Base-by-base conservation (phyloP, 1,284 basidiomycete genomes). In the Rhodotorula glutinis region DNA sequence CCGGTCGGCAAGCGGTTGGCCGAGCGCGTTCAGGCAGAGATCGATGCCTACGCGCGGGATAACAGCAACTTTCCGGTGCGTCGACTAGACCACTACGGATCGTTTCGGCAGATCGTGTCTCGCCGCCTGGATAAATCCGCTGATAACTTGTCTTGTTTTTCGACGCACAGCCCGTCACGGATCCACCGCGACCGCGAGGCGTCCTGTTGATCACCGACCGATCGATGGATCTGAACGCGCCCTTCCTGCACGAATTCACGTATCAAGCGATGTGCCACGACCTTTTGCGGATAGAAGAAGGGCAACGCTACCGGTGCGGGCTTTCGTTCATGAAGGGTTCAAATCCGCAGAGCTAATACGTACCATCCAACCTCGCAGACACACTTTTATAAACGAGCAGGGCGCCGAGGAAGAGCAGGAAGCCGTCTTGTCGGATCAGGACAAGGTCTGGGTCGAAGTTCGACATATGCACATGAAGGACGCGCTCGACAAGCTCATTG, bases 261-360 rank as follows among this genome's bases (percentile, higher is more conserved):
- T 99, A 98, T 78, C 96, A 98, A 79, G 95, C 96, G 1, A 99
- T 99, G 96, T 89, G 88, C 59, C 93, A 95, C 75, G 96, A 98
- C 78, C 80, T 98, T 40, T 83, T 99, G 2, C 86, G 88, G 25
- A 91, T 98, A 65, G 85, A 91, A 65, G 86, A 93, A 70, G 95
- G 93, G 33, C 84, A 83, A 4, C 87, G 84, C 78, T 98, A 98
- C 80, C 87, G 85, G 88, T 96, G 78, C 73, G n/a, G n/a, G 88
- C 25, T 49, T 40, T 23, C 40, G 43, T 19, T n/a, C n/a, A n/a
- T n/a, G 11, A 3, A 5, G 7, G 23, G 7, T 23, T 13, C 23
- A 0, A 13, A 9, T 29, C 10, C 2, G 29, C 54, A 5, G n/a
- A 25, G 9, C 46, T 9, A 10, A 3, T n/a, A 19, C 27, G 40